Percentiles rank a stretch among this genome's conserved stretches.
Conservation (phyloP, 208 protist species). For the Acanthamoeba sp. region DNA sequence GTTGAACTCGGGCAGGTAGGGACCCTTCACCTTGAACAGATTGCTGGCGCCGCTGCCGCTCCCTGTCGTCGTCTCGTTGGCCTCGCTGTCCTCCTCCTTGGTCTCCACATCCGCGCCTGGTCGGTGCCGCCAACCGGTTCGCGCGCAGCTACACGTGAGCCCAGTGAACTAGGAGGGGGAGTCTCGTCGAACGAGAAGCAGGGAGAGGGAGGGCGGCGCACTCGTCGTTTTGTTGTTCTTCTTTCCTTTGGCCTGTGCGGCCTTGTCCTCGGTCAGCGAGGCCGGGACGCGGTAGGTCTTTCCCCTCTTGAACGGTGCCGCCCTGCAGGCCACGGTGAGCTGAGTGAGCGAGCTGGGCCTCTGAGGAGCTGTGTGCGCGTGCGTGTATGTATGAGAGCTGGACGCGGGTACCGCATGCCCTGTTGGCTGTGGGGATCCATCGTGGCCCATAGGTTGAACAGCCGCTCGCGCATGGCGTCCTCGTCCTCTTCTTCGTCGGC, state of each 20-base stretch:
- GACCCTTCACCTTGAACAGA: conserved; percentile 67
- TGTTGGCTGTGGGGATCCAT: conserved; percentile 68
- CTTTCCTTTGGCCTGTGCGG: not conserved
- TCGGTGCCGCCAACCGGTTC: not conserved
- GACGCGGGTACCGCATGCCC: conserved; percentile 37
- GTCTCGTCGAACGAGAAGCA: too few relatives aligned
- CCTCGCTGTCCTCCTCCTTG: conserved; percentile 24
- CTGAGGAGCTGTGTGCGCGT: too few relatives aligned
- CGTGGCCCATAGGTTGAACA: conserved; percentile 43
- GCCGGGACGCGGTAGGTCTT: conserved; percentile 57
- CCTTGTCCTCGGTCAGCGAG: not conserved
- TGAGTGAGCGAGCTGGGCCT: not conserved
- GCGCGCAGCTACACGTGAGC: not conserved
- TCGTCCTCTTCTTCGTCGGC: conserved; percentile 14
- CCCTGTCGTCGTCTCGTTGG: not conserved
- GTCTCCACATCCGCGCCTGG: not conserved
- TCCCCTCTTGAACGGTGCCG: conserved; percentile 55
- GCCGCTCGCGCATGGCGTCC: not conserved
- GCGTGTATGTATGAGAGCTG: too few relatives aligned
- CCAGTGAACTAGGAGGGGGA: not conserved
- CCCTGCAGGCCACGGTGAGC: not conserved
- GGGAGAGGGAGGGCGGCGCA: not conserved
- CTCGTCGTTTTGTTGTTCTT: not conserved
- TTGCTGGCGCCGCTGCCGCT: not conserved
- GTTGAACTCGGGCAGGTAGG: conserved; percentile 73